Percentiles rank a stretch among this genome's conserved stretches.
Conservation (phyloP, 2,329 filamentous ascomycete genomes). For the Exophiala sp. region DNA sequence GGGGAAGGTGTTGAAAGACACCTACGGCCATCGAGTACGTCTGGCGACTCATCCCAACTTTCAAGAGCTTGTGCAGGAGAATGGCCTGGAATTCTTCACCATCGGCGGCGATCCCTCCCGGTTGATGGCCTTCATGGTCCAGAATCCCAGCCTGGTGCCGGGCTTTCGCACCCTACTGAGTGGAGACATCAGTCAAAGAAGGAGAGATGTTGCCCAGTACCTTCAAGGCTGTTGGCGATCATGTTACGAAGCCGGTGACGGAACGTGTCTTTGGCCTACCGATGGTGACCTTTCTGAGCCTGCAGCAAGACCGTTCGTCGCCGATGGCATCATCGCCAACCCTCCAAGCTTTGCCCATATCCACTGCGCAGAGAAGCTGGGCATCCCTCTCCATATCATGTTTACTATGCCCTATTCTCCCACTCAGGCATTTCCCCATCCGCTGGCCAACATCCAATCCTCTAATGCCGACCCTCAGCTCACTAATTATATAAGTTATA, state of each 20-base stretch:
- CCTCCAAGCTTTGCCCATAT: conserved; percentile 74
- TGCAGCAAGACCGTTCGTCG: conserved; percentile 65
- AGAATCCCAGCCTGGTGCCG: conserved; percentile 80
- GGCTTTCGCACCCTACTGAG: conserved; percentile 70
- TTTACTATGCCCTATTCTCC: conserved; percentile 94
- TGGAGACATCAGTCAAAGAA: conserved; percentile 70
- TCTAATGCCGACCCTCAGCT: conserved; percentile 69
- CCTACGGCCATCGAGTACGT: conserved; percentile 67
- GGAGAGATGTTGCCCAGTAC: conserved; percentile 73
- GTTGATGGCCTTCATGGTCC: conserved; percentile 86
- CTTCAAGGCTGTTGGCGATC: conserved; percentile 78
- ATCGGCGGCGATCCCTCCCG: conserved; percentile 71
- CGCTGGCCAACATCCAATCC: conserved; percentile 73
- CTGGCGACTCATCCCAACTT: conserved; percentile 70
- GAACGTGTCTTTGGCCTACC: conserved; percentile 45
- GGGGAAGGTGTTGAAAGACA: conserved; percentile 60
- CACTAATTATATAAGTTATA: conserved; percentile 78
- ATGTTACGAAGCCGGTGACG: conserved; percentile 74
- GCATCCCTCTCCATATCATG: conserved; percentile 77
- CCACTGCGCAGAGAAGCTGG: conserved; percentile 73
- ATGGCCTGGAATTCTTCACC: conserved; percentile 69
- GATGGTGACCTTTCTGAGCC: conserved; percentile 32
- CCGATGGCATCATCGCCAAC: conserved; percentile 80
- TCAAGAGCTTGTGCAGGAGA: conserved; percentile 62
- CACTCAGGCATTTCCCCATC: conserved; percentile 79